These are phyloP conservation scores for Stagonosporopsis rhizophila DNA, from an alignment of 2,329 filamentous ascomycete species.

Conservation along the genomic window DNA sequence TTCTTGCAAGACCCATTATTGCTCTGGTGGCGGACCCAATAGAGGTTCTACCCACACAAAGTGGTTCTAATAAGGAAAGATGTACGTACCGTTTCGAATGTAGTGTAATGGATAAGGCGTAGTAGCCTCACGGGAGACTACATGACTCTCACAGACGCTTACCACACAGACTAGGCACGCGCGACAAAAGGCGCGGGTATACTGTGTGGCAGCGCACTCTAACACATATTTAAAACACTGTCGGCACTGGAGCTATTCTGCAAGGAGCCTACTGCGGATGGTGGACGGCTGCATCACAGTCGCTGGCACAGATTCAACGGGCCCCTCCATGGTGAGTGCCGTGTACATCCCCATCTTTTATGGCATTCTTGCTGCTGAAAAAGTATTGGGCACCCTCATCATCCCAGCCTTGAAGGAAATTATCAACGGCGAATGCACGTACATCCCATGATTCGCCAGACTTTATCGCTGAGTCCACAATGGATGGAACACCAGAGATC, in stretches of 20 bases:
- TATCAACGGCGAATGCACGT: not conserved
- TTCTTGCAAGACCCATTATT: constrained; percentile 8
- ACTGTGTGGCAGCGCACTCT: not conserved
- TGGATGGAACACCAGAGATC: not conserved
- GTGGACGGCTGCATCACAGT: not conserved
- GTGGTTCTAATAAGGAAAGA: not conserved
- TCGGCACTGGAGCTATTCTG: constrained; percentile 2
- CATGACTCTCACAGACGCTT: not conserved
- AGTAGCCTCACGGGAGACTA: not conserved
- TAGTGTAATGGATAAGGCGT: not conserved
- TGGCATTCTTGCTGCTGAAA: constrained; percentile 2
- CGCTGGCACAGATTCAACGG: constrained; percentile 6
- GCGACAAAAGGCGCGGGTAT: constrained; percentile 4
- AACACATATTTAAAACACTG: not conserved
- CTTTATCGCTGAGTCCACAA: not conserved
- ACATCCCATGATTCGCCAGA: not conserved
- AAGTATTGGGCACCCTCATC: not conserved
- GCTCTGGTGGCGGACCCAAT: not conserved
- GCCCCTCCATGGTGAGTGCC: not conserved
- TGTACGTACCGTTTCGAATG: not conserved
- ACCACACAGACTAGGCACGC: constrained; percentile 2
- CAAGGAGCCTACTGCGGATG: constrained; percentile 2
- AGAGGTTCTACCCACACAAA: not conserved
- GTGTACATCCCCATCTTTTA: not conserved
- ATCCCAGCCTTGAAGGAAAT: constrained; percentile 6